phyloP scores from a whole-genome alignment of 148 eudicot genomes.

The Tetragonia tetragonoides region DNA sequence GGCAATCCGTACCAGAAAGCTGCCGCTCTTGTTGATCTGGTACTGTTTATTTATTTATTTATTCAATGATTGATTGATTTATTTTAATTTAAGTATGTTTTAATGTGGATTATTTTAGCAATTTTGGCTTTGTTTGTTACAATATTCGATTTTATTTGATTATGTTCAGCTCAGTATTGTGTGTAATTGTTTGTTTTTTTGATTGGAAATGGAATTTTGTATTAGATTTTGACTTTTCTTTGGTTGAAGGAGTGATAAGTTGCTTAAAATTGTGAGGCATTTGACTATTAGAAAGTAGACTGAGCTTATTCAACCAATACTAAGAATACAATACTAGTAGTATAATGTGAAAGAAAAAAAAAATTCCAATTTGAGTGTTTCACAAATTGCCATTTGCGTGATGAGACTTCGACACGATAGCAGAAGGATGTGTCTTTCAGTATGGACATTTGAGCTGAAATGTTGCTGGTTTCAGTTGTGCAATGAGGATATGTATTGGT shows the following conservation, averaged over 20 bases:
- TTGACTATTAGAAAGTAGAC: background rate
- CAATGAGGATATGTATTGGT: background rate
- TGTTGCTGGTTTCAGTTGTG: background rate
- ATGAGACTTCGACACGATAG: too few species aligned
- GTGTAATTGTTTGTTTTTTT: background rate
- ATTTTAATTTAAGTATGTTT: background rate
- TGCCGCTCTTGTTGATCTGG: conserved; percentile 90
- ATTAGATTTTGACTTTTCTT: background rate
- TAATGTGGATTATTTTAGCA: background rate
- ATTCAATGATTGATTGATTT: background rate
- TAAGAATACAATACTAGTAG: too few species aligned
- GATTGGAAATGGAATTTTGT: background rate
- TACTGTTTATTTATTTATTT: conserved; percentile 18
- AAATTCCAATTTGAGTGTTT: too few species aligned
- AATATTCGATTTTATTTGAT: background rate
- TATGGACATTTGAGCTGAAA: too few species aligned
- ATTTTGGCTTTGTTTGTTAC: background rate
- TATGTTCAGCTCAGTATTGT: background rate
- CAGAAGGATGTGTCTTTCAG: background rate
- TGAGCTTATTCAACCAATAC: too few species aligned
- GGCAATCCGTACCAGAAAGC: conserved; percentile 73
- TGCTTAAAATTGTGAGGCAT: background rate
- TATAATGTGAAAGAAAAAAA: too few species aligned
- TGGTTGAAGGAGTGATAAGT: background rate
- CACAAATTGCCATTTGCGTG: too few species aligned